Percentiles rank a stretch among this genome's conserved stretches.
Evolutionary conservation across 805 yeast genomes (phyloP).

Genomic region (Lachancea waltii): DNA sequence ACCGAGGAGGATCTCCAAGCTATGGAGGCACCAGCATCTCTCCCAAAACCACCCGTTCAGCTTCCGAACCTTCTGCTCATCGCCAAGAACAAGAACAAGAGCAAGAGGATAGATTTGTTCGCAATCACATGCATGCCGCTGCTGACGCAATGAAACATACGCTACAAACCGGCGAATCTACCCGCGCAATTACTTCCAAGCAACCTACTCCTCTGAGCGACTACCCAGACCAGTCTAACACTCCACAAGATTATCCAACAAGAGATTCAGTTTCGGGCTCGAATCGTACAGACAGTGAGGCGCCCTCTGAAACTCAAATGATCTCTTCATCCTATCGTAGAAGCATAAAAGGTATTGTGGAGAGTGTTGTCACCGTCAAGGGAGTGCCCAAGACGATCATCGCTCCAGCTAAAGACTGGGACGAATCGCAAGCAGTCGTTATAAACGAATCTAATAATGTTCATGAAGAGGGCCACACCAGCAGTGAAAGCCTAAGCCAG

Average conservation of each 20-base stretch:
- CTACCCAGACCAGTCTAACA: not conserved
- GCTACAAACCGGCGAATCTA: conserved; percentile 6
- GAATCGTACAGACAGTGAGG: not conserved
- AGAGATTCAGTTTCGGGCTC: not conserved
- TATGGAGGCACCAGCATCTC: conserved; percentile 8
- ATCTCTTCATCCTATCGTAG: conserved; percentile 23
- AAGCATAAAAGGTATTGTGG: conserved; percentile 51
- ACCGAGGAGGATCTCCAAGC: conserved; percentile 2
- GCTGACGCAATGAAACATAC: conserved; percentile 6
- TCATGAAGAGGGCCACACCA: conserved; percentile 1
- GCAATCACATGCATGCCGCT: conserved; percentile 4
- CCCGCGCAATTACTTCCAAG: conserved; percentile 5
- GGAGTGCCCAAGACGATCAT: conserved; percentile 85
- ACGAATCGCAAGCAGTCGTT: conserved; percentile 19
- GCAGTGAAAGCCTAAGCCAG: not conserved
- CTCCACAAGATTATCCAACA: not conserved
- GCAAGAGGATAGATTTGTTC: not conserved
- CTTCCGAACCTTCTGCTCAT: not conserved
- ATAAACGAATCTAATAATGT: conserved; percentile 11
- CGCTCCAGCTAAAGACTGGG: conserved; percentile 51
- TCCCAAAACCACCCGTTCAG: not conserved
- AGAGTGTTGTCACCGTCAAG: conserved; percentile 72
- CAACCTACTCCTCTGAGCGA: conserved; percentile 2
- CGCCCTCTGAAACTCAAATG: conserved; percentile 7
- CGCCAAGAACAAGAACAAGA: not conserved